Conservation (phyloP, 768 basidiomycete genomes). For the Russula sp. region DNA sequence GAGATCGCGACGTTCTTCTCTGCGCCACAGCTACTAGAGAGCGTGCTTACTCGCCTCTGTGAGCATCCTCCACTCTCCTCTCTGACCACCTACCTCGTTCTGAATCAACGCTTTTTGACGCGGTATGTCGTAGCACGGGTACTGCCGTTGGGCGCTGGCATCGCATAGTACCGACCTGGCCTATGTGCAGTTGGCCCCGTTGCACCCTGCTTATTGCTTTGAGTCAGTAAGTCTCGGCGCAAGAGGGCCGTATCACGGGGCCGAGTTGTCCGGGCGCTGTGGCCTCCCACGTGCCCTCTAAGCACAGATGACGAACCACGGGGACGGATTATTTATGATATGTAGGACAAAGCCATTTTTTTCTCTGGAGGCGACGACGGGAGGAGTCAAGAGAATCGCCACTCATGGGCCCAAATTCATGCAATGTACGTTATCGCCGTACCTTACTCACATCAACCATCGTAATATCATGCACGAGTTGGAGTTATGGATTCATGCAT, state of each 20-base stretch:
- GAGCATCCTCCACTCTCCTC: neutral
- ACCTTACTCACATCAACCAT: neutral
- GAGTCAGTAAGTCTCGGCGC: neutral
- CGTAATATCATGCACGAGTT: neutral
- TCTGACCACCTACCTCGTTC: neutral
- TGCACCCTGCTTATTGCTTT: neutral
- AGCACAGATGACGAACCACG: neutral
- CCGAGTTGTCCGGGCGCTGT: neutral
- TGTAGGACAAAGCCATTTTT: neutral
- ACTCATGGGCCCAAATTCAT: too few species aligned
- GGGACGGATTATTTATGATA: neutral
- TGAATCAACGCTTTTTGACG: neutral
- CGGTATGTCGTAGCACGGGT: slow-evolving; percentile 3
- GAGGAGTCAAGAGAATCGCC: too few species aligned
- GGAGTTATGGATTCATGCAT: neutral
- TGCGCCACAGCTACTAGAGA: slow-evolving; percentile 7
- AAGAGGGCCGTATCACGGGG: neutral
- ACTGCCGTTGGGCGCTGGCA: slow-evolving; percentile 15
- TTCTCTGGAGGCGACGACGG: too few species aligned
- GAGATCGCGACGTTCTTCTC: slow-evolving; percentile 3
- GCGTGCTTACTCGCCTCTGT: slow-evolving; percentile 12
- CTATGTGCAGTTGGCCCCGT: neutral
- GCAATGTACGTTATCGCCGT: too few species aligned
- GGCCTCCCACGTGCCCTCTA: neutral
- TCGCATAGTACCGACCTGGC: neutral